Conservation (phyloP, 2,329 filamentous ascomycete genomes). For the Ophiostoma ulmi region DNA sequence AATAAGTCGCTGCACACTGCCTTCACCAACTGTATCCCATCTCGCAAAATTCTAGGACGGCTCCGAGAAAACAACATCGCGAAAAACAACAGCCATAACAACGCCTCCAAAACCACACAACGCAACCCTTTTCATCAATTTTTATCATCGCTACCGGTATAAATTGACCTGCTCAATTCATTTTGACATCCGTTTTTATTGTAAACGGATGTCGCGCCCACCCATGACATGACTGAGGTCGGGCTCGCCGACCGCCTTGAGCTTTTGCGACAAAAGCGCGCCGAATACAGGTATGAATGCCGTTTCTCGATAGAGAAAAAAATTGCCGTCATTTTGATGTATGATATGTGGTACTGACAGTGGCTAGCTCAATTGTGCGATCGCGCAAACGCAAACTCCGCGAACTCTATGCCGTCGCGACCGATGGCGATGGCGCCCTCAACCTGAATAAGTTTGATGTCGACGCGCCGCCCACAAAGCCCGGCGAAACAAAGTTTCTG, state of each 20-base stretch:
- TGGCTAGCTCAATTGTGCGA: slow-evolving; percentile 62
- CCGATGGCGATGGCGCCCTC: slow-evolving; percentile 58
- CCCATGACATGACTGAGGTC: slow-evolving; percentile 68
- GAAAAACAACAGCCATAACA: slow-evolving; percentile 32
- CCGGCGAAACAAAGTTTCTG: slow-evolving; percentile 52
- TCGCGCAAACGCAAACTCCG: slow-evolving; percentile 88
- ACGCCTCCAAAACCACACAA: slow-evolving; percentile 31
- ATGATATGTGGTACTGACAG: slow-evolving; percentile 42
- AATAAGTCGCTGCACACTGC: slow-evolving; percentile 20
- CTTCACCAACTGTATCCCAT: slow-evolving; percentile 15
- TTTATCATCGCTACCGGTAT: slow-evolving; percentile 34
- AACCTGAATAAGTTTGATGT: slow-evolving; percentile 52
- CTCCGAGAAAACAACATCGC: slow-evolving; percentile 24
- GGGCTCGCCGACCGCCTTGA: slow-evolving; percentile 59
- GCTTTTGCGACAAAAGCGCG: slow-evolving; percentile 61
- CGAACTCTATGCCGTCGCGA: slow-evolving; percentile 77
- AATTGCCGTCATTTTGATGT: slow-evolving; percentile 48
- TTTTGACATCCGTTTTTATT: slow-evolving; percentile 52
- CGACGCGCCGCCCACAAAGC: slow-evolving; percentile 50
- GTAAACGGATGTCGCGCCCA: slow-evolving; percentile 65
- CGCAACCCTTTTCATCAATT: slow-evolving; percentile 38
- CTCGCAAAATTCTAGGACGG: slow-evolving; percentile 29
- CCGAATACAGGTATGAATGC: slow-evolving; percentile 54
- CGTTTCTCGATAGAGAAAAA: slow-evolving; percentile 43
- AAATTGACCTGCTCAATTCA: slow-evolving; percentile 34